These are phyloP conservation scores for Phyllosticta paracitricarpa DNA, from an alignment of 2,329 filamentous ascomycete genomes.

Conservation along the genomic window DNA sequence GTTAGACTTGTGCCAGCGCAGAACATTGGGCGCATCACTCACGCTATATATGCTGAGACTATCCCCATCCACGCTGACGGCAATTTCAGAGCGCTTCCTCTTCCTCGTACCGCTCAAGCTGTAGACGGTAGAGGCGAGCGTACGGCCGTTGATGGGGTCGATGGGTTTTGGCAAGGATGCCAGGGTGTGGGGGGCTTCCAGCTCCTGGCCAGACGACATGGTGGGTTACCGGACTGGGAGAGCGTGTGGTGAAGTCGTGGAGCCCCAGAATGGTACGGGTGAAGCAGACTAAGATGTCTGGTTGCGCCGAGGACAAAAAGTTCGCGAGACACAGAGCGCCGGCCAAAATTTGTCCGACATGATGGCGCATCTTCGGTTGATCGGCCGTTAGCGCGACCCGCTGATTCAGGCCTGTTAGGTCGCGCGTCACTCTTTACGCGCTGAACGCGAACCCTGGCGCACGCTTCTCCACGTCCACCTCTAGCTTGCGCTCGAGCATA, in stretches of 20 bases:
- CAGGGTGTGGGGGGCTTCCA: conserved; percentile 31
- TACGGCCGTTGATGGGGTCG: conserved; percentile 32
- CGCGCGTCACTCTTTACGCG: neutral
- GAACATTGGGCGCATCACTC: conserved; percentile 13
- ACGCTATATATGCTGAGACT: conserved; percentile 55
- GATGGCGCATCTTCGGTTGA: neutral
- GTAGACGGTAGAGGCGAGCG: conserved; percentile 39
- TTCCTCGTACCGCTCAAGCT: conserved; percentile 46
- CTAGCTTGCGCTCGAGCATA: neutral
- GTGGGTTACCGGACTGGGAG: conserved; percentile 19
- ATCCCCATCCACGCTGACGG: conserved; percentile 50
- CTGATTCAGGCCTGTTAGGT: neutral
- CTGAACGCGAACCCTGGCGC: neutral
- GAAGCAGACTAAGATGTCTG: neutral
- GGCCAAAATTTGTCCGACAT: conserved; percentile 6
- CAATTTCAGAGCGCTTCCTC: conserved; percentile 53
- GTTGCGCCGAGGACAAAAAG: conserved; percentile 7
- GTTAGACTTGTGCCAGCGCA: conserved; percentile 12
- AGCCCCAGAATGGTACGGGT: neutral
- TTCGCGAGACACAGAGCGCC: conserved; percentile 9
- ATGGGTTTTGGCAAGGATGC: conserved; percentile 36
- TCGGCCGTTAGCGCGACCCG: neutral
- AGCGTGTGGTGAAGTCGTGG: neutral
- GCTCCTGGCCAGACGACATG: conserved; percentile 27
- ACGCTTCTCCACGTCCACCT: neutral